Percentiles rank a stretch among this genome's conserved stretches.
phyloP scores from a whole-genome alignment of 148 eudicot species.

The Rhododendron henanense region DNA sequence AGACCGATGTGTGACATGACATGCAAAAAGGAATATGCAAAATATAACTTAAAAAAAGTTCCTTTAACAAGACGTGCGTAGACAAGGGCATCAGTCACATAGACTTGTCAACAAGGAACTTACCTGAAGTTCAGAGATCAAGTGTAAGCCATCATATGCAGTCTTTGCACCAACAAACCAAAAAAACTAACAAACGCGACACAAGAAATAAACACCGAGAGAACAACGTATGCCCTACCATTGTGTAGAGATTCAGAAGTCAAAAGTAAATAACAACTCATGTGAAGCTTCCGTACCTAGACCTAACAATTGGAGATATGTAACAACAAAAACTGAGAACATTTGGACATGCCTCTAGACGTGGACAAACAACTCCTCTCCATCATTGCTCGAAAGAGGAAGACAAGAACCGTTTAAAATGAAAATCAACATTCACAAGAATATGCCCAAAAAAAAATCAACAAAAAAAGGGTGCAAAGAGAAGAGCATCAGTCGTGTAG shows the following conservation, averaged over 20 bases:
- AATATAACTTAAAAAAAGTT: no score
- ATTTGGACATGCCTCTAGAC: not conserved
- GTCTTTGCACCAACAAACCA: not conserved
- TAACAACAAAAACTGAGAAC: not conserved
- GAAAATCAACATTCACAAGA: not conserved
- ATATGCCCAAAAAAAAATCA: no score
- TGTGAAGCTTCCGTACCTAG: not conserved
- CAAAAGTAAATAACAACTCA: not conserved
- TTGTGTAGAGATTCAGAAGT: not conserved
- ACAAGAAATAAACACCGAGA: not conserved
- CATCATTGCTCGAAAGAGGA: not conserved
- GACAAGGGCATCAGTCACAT: not conserved
- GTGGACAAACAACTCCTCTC: not conserved
- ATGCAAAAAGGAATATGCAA: no score
- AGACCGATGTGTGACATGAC: no score
- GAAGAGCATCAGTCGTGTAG: slow-evolving; percentile 36
- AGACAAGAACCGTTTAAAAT: not conserved
- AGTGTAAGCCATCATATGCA: slow-evolving; percentile 31
- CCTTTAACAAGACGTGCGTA: not conserved
- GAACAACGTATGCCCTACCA: not conserved
- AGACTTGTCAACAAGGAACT: slow-evolving; percentile 29
- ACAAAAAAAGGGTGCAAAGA: not conserved
- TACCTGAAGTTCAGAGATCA: slow-evolving; percentile 58
- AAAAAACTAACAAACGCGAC: not conserved
- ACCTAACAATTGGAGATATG: not conserved